A percentile compares a stretch with the other conserved stretches of the same genome.
Conservation (phyloP, 768 basidiomycete genomes). For the Infundibulicybe gibba region DNA sequence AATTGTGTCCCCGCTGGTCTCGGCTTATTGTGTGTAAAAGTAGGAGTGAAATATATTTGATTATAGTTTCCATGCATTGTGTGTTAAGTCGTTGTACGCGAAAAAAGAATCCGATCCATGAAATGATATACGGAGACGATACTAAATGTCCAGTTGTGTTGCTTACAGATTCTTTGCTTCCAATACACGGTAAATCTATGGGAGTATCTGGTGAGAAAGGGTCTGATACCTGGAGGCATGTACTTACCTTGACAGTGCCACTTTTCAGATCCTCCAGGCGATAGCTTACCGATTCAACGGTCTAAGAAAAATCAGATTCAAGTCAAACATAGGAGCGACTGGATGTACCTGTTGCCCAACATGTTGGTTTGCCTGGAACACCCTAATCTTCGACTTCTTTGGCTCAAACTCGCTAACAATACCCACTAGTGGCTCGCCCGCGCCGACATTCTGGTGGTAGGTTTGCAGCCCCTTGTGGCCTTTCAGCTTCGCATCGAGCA, state of each 20-base stretch:
- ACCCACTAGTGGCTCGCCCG: conserved; percentile 59
- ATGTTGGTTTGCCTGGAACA: conserved; percentile 85
- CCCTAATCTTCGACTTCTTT: conserved; percentile 83
- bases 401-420: conserved; percentile 79
- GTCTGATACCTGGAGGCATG: conserved; percentile 1
- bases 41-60: too few relatives aligned
- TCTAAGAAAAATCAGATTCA: conserved; percentile 18
- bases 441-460: conserved; percentile 60
- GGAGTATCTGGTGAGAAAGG: not conserved
- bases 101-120: too few relatives aligned
- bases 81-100: too few relatives aligned
- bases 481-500: conserved; percentile 68
- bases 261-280: conserved; percentile 87
- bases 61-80: too few relatives aligned
- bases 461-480: conserved; percentile 80
- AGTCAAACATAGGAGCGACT: conserved; percentile 8
- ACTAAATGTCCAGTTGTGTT: too few relatives aligned
- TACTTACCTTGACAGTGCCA: conserved; percentile 69
- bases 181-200: conserved; percentile 37
- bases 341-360: conserved; percentile 73
- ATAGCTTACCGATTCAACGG: conserved; percentile 80
- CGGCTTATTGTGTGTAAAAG: too few relatives aligned
- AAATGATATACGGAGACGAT: too few relatives aligned
- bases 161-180: conserved; percentile 19
- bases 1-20: too few relatives aligned